A percentile compares a stretch with the other conserved stretches of the same genome.
These are phyloP conservation scores for Cladosporium sp. DNA, from an alignment of 2,329 filamentous ascomycete genomes.

Conservation along the genomic window DNA sequence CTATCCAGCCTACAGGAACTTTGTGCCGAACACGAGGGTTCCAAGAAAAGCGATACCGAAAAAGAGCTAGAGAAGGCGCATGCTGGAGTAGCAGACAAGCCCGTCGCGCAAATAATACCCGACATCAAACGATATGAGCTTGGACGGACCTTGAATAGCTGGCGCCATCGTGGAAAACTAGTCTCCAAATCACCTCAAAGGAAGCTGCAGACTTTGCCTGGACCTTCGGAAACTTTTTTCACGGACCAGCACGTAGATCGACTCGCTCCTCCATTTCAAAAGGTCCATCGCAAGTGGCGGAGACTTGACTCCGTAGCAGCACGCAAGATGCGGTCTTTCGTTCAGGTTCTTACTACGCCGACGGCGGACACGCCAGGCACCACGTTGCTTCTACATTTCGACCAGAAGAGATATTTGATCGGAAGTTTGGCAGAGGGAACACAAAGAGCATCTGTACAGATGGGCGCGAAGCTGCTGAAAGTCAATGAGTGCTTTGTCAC, in stretches of 20 bases:
- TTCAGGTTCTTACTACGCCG: conserved; percentile 75
- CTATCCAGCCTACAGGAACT: not conserved
- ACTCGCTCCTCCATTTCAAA: not conserved
- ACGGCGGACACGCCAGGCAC: conserved; percentile 86
- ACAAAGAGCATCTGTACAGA: conserved; percentile 70
- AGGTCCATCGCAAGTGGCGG: not conserved
- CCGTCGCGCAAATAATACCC: not conserved
- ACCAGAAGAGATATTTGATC: conserved; percentile 78
- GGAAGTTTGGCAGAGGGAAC: conserved; percentile 80
- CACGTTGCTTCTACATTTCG: conserved; percentile 71
- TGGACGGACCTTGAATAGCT: conserved; percentile 1
- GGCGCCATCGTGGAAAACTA: conserved; percentile 3
- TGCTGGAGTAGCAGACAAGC: not conserved
- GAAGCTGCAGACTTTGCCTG: not conserved
- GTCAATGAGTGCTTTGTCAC: conserved; percentile 78
- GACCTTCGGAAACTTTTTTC: not conserved
- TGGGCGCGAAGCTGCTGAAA: conserved; percentile 60
- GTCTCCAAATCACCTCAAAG: not conserved
- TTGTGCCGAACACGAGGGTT: not conserved
- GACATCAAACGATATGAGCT: conserved; percentile 9
- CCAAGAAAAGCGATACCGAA: not conserved
- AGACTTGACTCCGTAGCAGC: not conserved
- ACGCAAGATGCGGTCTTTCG: conserved; percentile 62
- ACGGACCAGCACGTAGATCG: not conserved
- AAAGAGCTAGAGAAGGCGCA: not conserved